Evolutionary conservation across 306 rosid species (phyloP).

Genomic region (Fragaria ananassa): DNA sequence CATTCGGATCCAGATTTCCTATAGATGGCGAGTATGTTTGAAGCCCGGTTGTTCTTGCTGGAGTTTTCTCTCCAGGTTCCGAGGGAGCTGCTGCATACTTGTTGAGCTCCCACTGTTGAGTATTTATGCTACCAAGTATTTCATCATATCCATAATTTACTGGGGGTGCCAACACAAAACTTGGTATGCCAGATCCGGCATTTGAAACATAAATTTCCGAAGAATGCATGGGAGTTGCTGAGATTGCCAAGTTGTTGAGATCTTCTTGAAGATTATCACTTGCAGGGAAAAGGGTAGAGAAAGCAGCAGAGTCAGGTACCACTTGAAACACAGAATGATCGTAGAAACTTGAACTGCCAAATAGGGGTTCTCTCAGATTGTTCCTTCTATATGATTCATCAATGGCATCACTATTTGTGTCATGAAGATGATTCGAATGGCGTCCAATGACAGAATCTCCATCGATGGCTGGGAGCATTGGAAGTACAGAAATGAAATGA

Average conservation of each 20-base stretch:
- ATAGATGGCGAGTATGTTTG: constrained; percentile 38
- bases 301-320: constrained; percentile 33
- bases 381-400: constrained; percentile 32
- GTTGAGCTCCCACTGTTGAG: constrained; percentile 34
- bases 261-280: constrained; percentile 44
- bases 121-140: constrained; percentile 25
- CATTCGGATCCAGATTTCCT: constrained; percentile 42
- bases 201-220: constrained; percentile 35
- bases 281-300: constrained; percentile 42
- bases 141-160: constrained; percentile 37
- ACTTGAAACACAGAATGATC: constrained; percentile 39
- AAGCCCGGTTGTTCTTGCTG: constrained; percentile 16
- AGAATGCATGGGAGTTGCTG: constrained; percentile 33
- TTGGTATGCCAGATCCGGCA: constrained; percentile 42
- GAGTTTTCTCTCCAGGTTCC: constrained; percentile 26
- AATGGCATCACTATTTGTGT: constrained; percentile 22
- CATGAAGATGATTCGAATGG: constrained; percentile 26
- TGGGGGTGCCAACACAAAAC: constrained; percentile 29
- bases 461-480: constrained; percentile 37
- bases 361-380: constrained; percentile 28
- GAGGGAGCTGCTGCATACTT: constrained; percentile 28
- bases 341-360: constrained; percentile 31
- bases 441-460: constrained; percentile 26
- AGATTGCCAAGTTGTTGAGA: constrained; percentile 37
- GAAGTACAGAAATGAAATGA: constrained; percentile 37